Base-by-base conservation (phyloP, 305 asterid species). In the Rubia balearica region DNA sequence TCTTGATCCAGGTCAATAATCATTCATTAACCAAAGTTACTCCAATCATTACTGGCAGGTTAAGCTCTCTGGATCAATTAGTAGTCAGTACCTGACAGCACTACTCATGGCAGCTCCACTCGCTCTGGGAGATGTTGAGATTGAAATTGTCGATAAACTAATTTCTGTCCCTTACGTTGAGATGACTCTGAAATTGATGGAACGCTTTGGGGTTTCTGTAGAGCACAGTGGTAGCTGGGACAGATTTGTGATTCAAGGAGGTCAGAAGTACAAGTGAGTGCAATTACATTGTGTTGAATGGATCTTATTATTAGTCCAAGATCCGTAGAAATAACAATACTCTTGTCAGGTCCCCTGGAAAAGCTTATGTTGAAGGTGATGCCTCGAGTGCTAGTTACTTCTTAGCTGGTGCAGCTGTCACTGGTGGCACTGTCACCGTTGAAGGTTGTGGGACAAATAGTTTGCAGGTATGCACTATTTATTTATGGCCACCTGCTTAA, bases 301-400 rank as follows among this genome's bases (percentile, higher is more conserved):
- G 68, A 78, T 77, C 72, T 30, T 65, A 53, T 70, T 61, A 59
- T 71, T 53, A 67, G 42, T 57, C 71, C 42, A 24, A 5, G 22
- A 13, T 33, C 22, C 70, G 27, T 59, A 48, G 69, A 27, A 77
- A 71, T 19, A 36, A 65, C 48, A 36, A 69, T 68, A 38, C 36
- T 74, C 38, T 69, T 68, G 61, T 69, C 73, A 95, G 98, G 80
- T 95, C 99, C 67, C 99, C 98, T 33, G 99, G 97, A 70, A 95
- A 90, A 57, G 92, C 96, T 74, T 92, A 80, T 53, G 99, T 92
- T 14, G 99, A 95, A 87, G 99, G 98, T 70, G 99, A 95, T 77
- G 99, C 99, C 72, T 95, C 98, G n/a, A 95, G 98, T 74, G 98
- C 99, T 70, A 95, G 98, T 79, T 95, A 95, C 89, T 95, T 95